Conservation (phyloP, 1,284 basidiomycete species). For the Athelia psychrophila region DNA sequence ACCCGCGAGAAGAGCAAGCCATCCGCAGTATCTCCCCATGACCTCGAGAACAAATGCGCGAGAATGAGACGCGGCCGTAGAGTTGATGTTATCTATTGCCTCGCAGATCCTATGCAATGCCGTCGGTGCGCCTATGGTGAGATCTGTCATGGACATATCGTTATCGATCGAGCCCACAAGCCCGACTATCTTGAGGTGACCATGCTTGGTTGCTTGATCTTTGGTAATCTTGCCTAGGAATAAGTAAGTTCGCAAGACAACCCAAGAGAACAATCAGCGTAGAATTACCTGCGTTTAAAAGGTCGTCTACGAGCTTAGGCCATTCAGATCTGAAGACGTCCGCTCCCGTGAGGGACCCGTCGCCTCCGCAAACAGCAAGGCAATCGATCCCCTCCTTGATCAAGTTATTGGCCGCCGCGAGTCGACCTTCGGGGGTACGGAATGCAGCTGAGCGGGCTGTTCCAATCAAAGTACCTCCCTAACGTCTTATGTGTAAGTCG, state of each 20-base stretch:
- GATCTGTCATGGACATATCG: slow-evolving; percentile 96
- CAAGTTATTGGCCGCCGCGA: slow-evolving; percentile 86
- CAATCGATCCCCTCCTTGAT: slow-evolving; percentile 97
- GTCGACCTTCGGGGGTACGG: slow-evolving; percentile 84
- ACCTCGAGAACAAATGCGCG: slow-evolving; percentile 98
- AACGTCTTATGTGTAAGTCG: background rate
- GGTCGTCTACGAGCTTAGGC: slow-evolving; percentile 76
- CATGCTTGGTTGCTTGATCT: slow-evolving; percentile 68
- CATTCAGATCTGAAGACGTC: slow-evolving; percentile 94
- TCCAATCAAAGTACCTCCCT: slow-evolving; percentile 96
- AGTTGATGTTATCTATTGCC: slow-evolving; percentile 97
- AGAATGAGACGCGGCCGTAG: slow-evolving; percentile 93
- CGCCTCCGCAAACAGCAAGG: slow-evolving; percentile 94
- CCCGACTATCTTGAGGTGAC: slow-evolving; percentile 93
- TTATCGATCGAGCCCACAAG: slow-evolving; percentile 99
- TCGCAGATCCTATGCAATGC: slow-evolving; percentile 97
- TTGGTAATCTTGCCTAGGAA: slow-evolving; percentile 67
- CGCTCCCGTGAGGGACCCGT: slow-evolving; percentile 94
- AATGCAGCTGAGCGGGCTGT: slow-evolving; percentile 91
- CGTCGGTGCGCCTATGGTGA: slow-evolving; percentile 96
- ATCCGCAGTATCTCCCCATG: slow-evolving; percentile 98
- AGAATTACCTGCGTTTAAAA: slow-evolving; percentile 53
- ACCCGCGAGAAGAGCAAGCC: slow-evolving; percentile 93
- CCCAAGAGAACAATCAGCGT: background rate
- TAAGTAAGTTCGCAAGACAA: background rate